These are phyloP conservation scores for Populus hybrid DNA, from an alignment of 441 rosid genomes.

Conservation along the genomic window DNA sequence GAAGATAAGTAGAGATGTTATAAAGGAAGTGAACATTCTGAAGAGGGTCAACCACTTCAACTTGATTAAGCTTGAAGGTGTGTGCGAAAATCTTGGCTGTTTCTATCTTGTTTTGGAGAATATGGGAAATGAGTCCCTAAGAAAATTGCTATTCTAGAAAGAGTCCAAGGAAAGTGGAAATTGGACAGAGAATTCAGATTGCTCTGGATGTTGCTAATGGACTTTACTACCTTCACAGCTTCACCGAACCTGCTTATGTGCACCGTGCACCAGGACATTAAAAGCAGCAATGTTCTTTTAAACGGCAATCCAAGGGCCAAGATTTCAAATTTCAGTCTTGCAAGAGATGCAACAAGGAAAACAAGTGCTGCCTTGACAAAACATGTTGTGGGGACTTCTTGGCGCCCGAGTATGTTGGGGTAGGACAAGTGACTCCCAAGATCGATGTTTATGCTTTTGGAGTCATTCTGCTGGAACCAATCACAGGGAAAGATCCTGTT, in stretches of 20 bases:
- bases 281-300: constrained; percentile 39
- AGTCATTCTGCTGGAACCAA: constrained; percentile 37
- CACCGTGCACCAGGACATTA: constrained; percentile 36
- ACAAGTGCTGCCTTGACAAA: constrained; percentile 12
- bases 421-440: constrained; percentile 33
- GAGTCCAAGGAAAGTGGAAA: constrained; percentile 13
- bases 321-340: constrained; percentile 36
- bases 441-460: constrained; percentile 46
- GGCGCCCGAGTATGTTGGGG: constrained; percentile 30
- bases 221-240: constrained; percentile 55
- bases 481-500: constrained; percentile 39
- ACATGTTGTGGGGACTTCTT: constrained; percentile 30
- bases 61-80: constrained; percentile 39
- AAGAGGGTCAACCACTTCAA: constrained; percentile 50
- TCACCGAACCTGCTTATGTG: constrained; percentile 44
- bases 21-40: constrained; percentile 44
- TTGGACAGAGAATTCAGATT: constrained; percentile 39
- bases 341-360: constrained; percentile 22
- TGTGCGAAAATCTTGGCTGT: constrained; percentile 29
- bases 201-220: constrained; percentile 54
- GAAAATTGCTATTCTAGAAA: constrained; percentile 31
- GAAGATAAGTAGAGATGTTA: constrained; percentile 26
- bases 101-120: constrained; percentile 43
- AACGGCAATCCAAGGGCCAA: constrained; percentile 33
- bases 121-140: constrained; percentile 43